Percentiles rank a stretch among this genome's conserved stretches.
These are phyloP conservation scores for Herpotrichia juniperi DNA, from an alignment of 2,329 filamentous ascomycete genomes.

Conservation along the genomic window DNA sequence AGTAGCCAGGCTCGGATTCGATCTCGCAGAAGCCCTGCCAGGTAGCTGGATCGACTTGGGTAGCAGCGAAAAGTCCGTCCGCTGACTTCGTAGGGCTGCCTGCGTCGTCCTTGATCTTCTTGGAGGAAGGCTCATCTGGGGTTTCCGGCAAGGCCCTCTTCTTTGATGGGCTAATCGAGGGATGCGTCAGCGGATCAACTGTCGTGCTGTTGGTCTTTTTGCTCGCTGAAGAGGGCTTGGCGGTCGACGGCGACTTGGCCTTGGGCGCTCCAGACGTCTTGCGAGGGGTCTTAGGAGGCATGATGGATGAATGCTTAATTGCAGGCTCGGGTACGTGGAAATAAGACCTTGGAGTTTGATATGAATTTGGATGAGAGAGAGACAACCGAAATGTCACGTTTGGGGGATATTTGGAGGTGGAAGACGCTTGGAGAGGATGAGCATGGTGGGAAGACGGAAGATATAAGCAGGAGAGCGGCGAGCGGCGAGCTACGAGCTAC, in stretches of 20 bases:
- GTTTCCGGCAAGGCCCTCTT: slow-evolving; percentile 22
- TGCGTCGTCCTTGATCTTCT: slow-evolving; percentile 19
- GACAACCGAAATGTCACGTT: not conserved
- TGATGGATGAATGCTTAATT: not conserved
- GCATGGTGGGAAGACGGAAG: not conserved
- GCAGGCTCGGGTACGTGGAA: not conserved
- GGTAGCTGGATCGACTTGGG: slow-evolving; percentile 45
- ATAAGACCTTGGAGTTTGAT: not conserved
- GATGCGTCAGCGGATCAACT: not conserved
- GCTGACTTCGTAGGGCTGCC: not conserved
- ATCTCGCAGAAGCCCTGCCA: slow-evolving; percentile 83
- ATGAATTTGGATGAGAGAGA: too few relatives aligned
- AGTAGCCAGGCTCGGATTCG: slow-evolving; percentile 86
- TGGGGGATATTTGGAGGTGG: not conserved
- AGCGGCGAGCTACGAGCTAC: not conserved
- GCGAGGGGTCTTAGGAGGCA: not conserved
- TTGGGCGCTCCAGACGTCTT: not conserved
- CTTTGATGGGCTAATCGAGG: slow-evolving; percentile 5
- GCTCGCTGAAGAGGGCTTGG: not conserved
- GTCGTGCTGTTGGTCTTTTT: not conserved
- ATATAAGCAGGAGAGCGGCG: not conserved
- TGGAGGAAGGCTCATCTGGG: slow-evolving; percentile 13
- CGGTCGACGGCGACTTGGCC: not conserved
- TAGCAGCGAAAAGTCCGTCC: slow-evolving; percentile 25
- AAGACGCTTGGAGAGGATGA: not conserved